These are phyloP conservation scores for Lactarius tabidus DNA, from an alignment of 768 basidiomycete species.

Conservation along the genomic window DNA sequence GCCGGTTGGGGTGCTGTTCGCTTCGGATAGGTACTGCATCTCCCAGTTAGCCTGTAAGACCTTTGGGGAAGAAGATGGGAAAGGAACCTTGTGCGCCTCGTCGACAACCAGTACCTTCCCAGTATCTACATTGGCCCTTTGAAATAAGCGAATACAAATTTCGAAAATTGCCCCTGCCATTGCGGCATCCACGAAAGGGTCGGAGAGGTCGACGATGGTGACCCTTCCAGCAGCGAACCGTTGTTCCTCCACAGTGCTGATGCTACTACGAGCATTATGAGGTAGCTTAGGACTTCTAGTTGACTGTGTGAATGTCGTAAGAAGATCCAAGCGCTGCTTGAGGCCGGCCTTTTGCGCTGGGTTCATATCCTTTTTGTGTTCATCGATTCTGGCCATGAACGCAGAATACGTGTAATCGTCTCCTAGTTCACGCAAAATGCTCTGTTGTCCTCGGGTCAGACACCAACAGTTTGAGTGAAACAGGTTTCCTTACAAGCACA, in stretches of 20 bases:
- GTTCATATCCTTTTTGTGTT: slow-evolving; percentile 50
- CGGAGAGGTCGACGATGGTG: slow-evolving; percentile 67
- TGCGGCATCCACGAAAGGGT: slow-evolving; percentile 64
- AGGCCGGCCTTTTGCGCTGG: slow-evolving; percentile 51
- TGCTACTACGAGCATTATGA: slow-evolving; percentile 11
- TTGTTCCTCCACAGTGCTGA: neutral
- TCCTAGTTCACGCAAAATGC: slow-evolving; percentile 59
- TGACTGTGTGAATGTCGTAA: slow-evolving; percentile 54
- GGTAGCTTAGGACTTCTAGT: slow-evolving; percentile 18
- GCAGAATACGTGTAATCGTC: slow-evolving; percentile 50
- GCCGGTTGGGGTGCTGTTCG: slow-evolving; percentile 41
- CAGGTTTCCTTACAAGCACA: slow-evolving; percentile 50
- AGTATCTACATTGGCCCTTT: slow-evolving; percentile 53
- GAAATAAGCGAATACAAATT: slow-evolving; percentile 60
- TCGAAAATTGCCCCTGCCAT: slow-evolving; percentile 71
- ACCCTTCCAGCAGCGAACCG: slow-evolving; percentile 56
- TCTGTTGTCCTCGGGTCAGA: slow-evolving; percentile 34
- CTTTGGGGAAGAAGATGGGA: neutral
- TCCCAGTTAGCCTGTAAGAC: slow-evolving; percentile 1
- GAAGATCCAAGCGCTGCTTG: slow-evolving; percentile 58
- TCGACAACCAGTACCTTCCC: slow-evolving; percentile 71
- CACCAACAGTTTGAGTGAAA: neutral
- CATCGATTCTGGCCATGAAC: slow-evolving; percentile 47
- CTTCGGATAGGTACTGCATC: slow-evolving; percentile 55
- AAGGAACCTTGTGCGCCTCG: slow-evolving; percentile 68